A percentile compares a stretch with the other conserved stretches of the same genome.
Evolutionary conservation across 2,329 filamentous ascomycete genomes (phyloP).

Genomic region (Apiospora hydei): DNA sequence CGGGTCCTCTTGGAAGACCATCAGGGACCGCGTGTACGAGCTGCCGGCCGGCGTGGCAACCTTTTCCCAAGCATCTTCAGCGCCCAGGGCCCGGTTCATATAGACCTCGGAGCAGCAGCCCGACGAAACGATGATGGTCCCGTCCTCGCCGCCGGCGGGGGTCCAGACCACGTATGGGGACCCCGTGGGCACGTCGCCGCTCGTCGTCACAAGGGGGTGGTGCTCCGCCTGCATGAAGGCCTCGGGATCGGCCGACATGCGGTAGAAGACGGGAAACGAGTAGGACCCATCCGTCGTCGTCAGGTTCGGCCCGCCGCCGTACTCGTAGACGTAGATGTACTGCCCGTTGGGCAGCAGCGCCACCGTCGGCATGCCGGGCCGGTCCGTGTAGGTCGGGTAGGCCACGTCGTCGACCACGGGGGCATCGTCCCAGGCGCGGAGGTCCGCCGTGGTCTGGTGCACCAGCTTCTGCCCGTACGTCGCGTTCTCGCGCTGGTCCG

Average conservation of each 20-base stretch:
- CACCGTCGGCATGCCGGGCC: conserved; percentile 54
- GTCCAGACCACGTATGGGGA: conserved; percentile 46
- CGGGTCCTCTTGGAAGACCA: conserved; percentile 36
- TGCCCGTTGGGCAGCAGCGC: conserved; percentile 63
- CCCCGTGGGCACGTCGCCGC: conserved; percentile 38
- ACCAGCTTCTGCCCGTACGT: conserved; percentile 72
- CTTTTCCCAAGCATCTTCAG: conserved; percentile 39
- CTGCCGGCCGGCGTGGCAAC: conserved; percentile 36
- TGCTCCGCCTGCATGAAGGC: conserved; percentile 35
- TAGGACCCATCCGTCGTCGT: conserved; percentile 29
- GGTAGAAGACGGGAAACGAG: conserved; percentile 43
- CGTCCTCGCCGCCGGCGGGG: conserved; percentile 40
- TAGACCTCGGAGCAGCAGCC: conserved; percentile 41
- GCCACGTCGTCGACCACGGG: conserved; percentile 67
- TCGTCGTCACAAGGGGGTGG: conserved; percentile 34
- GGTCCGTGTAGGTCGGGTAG: conserved; percentile 49
- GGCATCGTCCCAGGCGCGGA: conserved; percentile 61
- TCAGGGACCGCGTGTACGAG: conserved; percentile 40
- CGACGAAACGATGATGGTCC: conserved; percentile 43
- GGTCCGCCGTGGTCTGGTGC: conserved; percentile 67
- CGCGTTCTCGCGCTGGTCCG: conserved; percentile 70
- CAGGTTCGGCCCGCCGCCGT: conserved; percentile 41
- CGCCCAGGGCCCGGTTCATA: conserved; percentile 41
- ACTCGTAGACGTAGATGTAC: conserved; percentile 61
- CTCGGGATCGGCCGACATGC: conserved; percentile 40